Evolutionary conservation across 495 filamentous ascomycete genomes (phyloP), one percentile per base, ranked within the genome.

Genomic region (Daldinia loculata): DNA sequence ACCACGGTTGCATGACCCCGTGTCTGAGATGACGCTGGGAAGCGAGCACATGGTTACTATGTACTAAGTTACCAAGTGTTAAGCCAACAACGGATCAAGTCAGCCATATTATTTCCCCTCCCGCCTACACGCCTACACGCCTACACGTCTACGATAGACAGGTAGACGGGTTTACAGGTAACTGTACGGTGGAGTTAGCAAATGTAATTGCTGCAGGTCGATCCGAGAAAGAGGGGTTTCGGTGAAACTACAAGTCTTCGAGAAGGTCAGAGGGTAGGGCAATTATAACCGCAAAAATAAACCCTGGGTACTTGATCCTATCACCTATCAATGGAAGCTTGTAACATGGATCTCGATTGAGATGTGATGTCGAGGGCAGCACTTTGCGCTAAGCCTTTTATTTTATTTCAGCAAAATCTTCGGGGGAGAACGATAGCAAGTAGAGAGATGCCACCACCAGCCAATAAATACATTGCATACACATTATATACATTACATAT

Each of bases 21-120:
- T 68, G 64, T 72, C 70, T 72, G 56, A 72, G 70, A 72, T 72
- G 70, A 68, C 56, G 70, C 61, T 68, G 65, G 64, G 69, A 72
- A 67, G 60, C 65, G 63, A 68, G 70, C 65, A 60, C 56, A 66
- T 69, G 65, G 65, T 51, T 62, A 43, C 59, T 39, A 58, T 22
- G 34, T 36, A 58, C 32, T 17, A 41, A 52, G 45, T 57, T 36
- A 58, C 32, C 14, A 41, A 52, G 45, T 57, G 41, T 51, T 52
- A 43, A 58, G 43, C 50, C 43, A 48, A 71, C 38, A 61, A 53
- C 48, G 48, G 58, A 63, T 61, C 63, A 64, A 64, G 53, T 57
- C 56, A 68, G 50, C 59, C 70, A 61, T 55, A 29, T 51, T 26
- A 36, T n/a, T 41, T 32, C 56, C 50, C 63, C 39, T n/a, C 64